phyloP scores from a whole-genome alignment of 352 stramenopile genomes.

The Phytophthora cryptogea region DNA sequence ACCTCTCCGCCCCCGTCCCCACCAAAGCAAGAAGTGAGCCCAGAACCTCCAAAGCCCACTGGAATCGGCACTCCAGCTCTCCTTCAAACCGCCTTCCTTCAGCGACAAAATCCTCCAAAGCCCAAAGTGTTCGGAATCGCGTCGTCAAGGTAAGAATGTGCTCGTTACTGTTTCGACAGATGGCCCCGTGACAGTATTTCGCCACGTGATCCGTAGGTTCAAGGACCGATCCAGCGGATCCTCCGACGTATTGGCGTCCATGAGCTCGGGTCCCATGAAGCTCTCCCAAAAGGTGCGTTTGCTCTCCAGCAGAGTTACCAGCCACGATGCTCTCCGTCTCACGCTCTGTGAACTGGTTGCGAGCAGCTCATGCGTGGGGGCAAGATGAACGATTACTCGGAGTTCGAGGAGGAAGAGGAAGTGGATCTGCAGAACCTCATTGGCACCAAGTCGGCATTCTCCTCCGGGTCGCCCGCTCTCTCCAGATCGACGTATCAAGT shows the following conservation, averaged over 20 bases:
- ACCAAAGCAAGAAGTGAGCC: constrained; percentile 24
- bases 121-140: constrained; percentile 58
- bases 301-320: not conserved
- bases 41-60: constrained; percentile 17
- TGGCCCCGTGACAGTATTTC: constrained; percentile 8
- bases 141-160: constrained; percentile 42
- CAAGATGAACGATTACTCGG: constrained; percentile 78
- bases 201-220: constrained; percentile 32
- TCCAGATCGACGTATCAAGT: constrained; percentile 5
- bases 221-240: constrained; percentile 52
- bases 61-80: constrained; percentile 44
- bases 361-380: constrained; percentile 66
- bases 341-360: constrained; percentile 2
- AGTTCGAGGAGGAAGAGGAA: constrained; percentile 83
- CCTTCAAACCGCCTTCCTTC: constrained; percentile 67
- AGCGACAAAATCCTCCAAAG: constrained; percentile 58
- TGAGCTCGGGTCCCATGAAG: constrained; percentile 57
- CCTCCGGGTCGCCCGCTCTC: constrained; percentile 7
- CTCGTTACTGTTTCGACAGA: not conserved
- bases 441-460: constrained; percentile 32
- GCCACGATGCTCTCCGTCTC: not conserved
- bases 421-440: constrained; percentile 81
- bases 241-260: constrained; percentile 63
- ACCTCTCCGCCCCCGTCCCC: constrained; percentile 20
- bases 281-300: constrained; percentile 64